A percentile compares a stretch with the other conserved stretches of the same genome.
phyloP scores from a whole-genome alignment of 176 grass and related monocot genomes.

The Typha latifolia region DNA sequence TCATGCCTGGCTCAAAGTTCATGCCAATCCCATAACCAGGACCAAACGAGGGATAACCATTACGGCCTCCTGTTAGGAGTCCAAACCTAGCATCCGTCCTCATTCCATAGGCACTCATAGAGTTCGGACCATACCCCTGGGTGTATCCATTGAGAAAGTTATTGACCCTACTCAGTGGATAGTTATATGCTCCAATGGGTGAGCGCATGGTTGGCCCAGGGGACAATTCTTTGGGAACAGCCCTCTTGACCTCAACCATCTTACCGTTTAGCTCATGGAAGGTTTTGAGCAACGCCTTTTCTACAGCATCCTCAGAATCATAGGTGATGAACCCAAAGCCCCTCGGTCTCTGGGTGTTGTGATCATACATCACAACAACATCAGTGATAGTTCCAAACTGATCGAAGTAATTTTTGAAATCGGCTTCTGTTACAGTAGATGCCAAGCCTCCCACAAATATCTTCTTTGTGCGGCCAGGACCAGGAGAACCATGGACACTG shows the following conservation, averaged over 20 bases:
- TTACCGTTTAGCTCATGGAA: slow-evolving; percentile 95
- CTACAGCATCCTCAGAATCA: slow-evolving; percentile 85
- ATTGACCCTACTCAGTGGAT: slow-evolving; percentile 50
- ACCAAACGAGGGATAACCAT: slow-evolving; percentile 77
- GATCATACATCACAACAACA: slow-evolving; percentile 96
- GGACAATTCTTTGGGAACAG: slow-evolving; percentile 89
- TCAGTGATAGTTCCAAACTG: slow-evolving; percentile 83
- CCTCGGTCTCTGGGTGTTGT: slow-evolving; percentile 85
- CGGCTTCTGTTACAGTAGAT: slow-evolving; percentile 69
- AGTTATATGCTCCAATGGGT: slow-evolving; percentile 48
- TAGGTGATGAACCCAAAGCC: slow-evolving; percentile 97
- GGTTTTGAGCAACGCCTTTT: slow-evolving; percentile 64
- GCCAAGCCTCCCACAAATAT: slow-evolving; percentile 93
- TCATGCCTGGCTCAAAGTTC: slow-evolving; percentile 59
- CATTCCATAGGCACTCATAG: slow-evolving; percentile 72
- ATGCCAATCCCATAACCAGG: slow-evolving; percentile 61
- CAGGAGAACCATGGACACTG: slow-evolving; percentile 52
- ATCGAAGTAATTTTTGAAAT: slow-evolving; percentile 90
- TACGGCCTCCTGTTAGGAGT: slow-evolving; percentile 49
- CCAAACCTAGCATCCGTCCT: slow-evolving; percentile 67
- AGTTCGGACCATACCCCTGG: slow-evolving; percentile 51
- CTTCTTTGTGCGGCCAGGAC: slow-evolving; percentile 68
- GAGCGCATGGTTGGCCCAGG: slow-evolving; percentile 65
- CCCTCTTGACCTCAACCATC: slow-evolving; percentile 94
- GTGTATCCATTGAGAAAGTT: slow-evolving; percentile 68